Evolutionary conservation across 306 rosid species (phyloP).

Genomic region (Cucurbita moschata): DNA sequence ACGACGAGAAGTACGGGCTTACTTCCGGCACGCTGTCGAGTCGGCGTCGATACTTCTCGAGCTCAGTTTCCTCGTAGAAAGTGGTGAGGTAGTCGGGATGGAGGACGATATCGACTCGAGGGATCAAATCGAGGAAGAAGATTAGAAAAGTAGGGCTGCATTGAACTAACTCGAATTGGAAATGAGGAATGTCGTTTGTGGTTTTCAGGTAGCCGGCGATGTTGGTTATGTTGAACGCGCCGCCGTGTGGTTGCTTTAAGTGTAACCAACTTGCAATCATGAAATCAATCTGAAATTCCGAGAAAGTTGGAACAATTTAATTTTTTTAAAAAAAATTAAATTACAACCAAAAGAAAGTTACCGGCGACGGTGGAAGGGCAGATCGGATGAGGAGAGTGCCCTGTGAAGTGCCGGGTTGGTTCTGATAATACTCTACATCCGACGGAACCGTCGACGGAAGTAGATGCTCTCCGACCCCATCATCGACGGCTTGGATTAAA

Average conservation of each 20-base stretch:
- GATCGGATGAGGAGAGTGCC: conserved; percentile 15
- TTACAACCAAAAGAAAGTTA: neutral
- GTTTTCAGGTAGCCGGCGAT: conserved; percentile 12
- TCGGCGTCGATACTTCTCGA: conserved; percentile 1
- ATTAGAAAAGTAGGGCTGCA: conserved; percentile 15
- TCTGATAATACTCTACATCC: conserved; percentile 15
- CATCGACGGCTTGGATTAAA: conserved; percentile 5
- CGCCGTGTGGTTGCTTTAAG: conserved; percentile 14
- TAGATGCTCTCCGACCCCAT: conserved; percentile 6
- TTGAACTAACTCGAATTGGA: conserved; percentile 15
- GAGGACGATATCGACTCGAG: conserved; percentile 10
- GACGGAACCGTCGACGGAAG: conserved; percentile 17
- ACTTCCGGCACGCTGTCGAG: conserved; percentile 4
- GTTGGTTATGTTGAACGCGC: conserved; percentile 16
- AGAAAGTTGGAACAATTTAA: neutral
- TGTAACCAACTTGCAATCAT: conserved; percentile 16
- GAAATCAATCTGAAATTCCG: conserved; percentile 10
- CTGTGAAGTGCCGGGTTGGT: conserved; percentile 3
- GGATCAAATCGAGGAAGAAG: conserved; percentile 17
- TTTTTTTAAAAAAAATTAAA: neutral
- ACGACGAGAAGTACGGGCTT: conserved; percentile 14
- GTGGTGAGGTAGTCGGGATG: conserved; percentile 14
- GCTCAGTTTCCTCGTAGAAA: conserved; percentile 7
- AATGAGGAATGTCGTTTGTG: conserved; percentile 14
- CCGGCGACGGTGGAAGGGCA: conserved; percentile 9